Evolutionary conservation across 2,329 filamentous ascomycete genomes (phyloP).

Genomic region (Phialemonium atrogriseum): DNA sequence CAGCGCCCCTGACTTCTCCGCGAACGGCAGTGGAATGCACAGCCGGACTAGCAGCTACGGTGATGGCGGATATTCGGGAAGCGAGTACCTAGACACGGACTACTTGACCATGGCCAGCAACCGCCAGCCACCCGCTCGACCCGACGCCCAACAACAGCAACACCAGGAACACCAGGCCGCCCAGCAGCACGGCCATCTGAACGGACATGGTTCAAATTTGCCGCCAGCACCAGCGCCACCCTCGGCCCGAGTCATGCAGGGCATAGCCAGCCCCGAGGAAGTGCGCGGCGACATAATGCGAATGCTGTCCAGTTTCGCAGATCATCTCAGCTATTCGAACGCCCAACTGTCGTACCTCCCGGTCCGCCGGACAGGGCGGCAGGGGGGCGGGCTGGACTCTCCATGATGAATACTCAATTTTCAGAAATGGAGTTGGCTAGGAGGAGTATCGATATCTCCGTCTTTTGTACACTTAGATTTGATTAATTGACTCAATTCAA

Average conservation of each 20-base stretch:
- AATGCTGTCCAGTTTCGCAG: conserved; percentile 22
- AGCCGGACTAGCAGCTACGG: conserved; percentile 18
- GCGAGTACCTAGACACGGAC: conserved; percentile 18
- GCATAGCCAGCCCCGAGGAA: conserved; percentile 20
- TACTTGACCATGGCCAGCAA: conserved; percentile 12
- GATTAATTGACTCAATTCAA: too few relatives aligned
- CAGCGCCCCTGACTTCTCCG: conserved; percentile 13
- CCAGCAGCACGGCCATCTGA: conserved; percentile 7
- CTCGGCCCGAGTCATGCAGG: conserved; percentile 38
- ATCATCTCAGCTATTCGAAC: conserved; percentile 23
- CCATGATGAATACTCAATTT: too few relatives aligned
- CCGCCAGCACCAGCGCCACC: conserved; percentile 36
- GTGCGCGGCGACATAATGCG: conserved; percentile 23
- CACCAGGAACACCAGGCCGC: conserved; percentile 5
- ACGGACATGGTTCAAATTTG: conserved; percentile 12
- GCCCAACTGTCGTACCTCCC: conserved; percentile 19
- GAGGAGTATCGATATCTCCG: too few relatives aligned
- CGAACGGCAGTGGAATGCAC: conserved; percentile 11
- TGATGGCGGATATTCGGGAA: conserved; percentile 15
- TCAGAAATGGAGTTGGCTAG: too few relatives aligned
- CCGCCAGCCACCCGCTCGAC: background rate
- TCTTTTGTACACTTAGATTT: too few relatives aligned
- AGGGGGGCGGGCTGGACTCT: conserved; percentile 6
- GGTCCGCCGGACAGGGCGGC: conserved; percentile 12
- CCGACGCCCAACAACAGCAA: conserved; percentile 3